phyloP scores from a whole-genome alignment of 1,139 yeast species.

The Pichia norvegensis region DNA sequence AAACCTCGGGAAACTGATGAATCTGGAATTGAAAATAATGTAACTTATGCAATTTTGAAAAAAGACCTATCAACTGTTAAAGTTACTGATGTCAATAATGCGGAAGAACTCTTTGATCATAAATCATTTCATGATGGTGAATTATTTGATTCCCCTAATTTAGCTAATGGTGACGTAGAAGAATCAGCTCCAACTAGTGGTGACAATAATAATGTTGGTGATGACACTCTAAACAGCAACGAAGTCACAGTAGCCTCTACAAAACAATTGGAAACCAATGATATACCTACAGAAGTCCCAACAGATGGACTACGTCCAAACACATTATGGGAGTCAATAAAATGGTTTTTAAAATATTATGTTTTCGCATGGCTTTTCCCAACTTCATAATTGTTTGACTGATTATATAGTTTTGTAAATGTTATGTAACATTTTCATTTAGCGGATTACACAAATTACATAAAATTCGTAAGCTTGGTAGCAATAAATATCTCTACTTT shows the following conservation, averaged over 20 bases:
- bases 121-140: constrained; percentile 5
- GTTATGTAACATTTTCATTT: too few species aligned
- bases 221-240: too few species aligned
- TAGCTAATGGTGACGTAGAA: neutral
- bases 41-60: constrained; percentile 8
- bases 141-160: constrained; percentile 5
- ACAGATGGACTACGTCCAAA: neutral
- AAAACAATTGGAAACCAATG: neutral
- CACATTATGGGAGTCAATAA: constrained; percentile 19
- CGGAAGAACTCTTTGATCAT: constrained; percentile 2
- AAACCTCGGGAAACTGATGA: constrained; percentile 19
- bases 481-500: constrained; percentile 16
- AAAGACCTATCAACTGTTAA: neutral
- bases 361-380: constrained; percentile 19
- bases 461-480: neutral
- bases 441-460: neutral
- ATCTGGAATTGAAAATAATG: constrained; percentile 21
- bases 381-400: neutral
- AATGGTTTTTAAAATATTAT: constrained; percentile 24
- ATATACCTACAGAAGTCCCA: neutral
- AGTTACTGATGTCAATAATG: neutral
- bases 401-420: too few species aligned
- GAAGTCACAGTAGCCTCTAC: neutral
- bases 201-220: too few species aligned
- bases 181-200: neutral